Base-by-base conservation (phyloP, 1,139 yeast genomes). In the Pichia sorboxylosa region DNA sequence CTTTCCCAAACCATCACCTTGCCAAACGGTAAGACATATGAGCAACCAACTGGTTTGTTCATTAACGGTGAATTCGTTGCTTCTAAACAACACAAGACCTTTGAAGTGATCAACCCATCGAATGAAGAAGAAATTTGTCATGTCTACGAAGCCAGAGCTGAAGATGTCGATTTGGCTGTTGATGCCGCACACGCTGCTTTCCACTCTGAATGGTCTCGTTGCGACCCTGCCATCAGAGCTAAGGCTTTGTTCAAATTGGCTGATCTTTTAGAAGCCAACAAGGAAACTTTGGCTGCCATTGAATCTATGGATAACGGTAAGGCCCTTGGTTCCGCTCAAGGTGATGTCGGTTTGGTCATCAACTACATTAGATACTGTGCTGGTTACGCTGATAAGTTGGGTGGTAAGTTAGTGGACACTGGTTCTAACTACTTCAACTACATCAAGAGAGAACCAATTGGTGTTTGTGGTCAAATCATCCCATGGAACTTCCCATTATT, bases 401-500 rank as follows among this genome's bases (percentile, higher is more conserved):
- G 66, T 40, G 87, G 87, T 42, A 57, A 66, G 46, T 58, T 73
- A 31, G 69, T 77, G 42, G 71, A 73, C 49, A 73, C 78, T 36
- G 78, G 74, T 48, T 61, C 63, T 31, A 52, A 63, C 28, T 74
- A 74, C 48, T 65, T 80, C 48, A 75, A 72, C 43, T 80, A 72
- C 59, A 70, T 78, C 14, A 52, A 61, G 36, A 67, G 70, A 42
- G 92, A 81, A 55, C 93, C 94, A 40, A 59, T 78, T 43, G 94
- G 94, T 48, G 90, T 83, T 31, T 78, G 87, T 60, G 93, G 90
- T 38, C 87, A 80, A 54, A 80, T 83, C 48, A 81, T 82, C 41
- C 94, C 94, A 42, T 83, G 94, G 93, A 83, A 83, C 59, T 83
- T 79, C 69, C 93, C 94, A 42, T 52, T 80, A 47, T 66, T 77